phyloP scores from a whole-genome alignment of 805 yeast genomes.

The Alloascoidea africana region DNA sequence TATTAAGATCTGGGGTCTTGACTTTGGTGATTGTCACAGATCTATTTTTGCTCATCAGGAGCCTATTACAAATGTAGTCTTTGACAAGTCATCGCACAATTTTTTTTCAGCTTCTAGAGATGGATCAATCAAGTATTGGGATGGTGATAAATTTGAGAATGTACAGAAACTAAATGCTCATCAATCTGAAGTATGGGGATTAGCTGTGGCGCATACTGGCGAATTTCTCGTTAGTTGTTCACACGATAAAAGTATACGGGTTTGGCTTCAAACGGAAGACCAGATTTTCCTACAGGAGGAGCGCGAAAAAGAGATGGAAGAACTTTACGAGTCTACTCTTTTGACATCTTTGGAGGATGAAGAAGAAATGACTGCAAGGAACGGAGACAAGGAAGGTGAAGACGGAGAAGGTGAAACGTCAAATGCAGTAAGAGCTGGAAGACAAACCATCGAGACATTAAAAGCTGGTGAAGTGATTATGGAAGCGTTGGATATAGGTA shows the following conservation, averaged over 20 bases:
- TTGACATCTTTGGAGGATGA: constrained; percentile 55
- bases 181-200: constrained; percentile 87
- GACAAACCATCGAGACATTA: constrained; percentile 80
- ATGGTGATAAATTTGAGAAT: constrained; percentile 92
- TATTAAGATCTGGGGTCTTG: constrained; percentile 96
- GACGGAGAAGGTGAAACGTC: constrained; percentile 24
- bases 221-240: constrained; percentile 64
- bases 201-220: constrained; percentile 66
- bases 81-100: constrained; percentile 74
- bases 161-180: constrained; percentile 75
- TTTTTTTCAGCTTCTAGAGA: constrained; percentile 88
- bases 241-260: constrained; percentile 84
- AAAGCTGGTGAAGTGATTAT: constrained; percentile 88
- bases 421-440: constrained; percentile 50
- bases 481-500: constrained; percentile 83
- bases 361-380: constrained; percentile 24
- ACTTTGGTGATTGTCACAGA: constrained; percentile 97
- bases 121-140: constrained; percentile 89
- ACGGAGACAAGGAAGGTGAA: constrained; percentile 19
- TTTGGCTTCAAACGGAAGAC: constrained; percentile 92
- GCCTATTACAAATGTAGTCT: constrained; percentile 77
- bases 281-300: constrained; percentile 96
- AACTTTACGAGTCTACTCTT: constrained; percentile 70
- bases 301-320: constrained; percentile 90
- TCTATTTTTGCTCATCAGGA: constrained; percentile 96